Evolutionary conservation across 2,329 filamentous ascomycete genomes (phyloP), one percentile per base, ranked within the genome.

Genomic region (Aspergillus udagawae): DNA sequence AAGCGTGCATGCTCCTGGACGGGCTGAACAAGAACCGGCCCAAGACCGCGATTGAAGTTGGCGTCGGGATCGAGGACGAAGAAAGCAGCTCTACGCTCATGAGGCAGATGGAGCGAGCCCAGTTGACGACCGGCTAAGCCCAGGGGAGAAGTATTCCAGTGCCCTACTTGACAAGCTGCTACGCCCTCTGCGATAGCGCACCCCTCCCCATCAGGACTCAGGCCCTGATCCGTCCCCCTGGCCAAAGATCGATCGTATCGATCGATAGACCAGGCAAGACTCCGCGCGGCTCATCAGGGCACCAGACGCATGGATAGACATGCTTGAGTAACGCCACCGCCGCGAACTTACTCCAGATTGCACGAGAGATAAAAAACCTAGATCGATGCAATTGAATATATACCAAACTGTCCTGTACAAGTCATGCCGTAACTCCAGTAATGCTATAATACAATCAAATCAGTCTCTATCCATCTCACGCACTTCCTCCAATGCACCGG

Each of bases 1-100:
- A 99, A 75, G 94, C 94, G 0, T 99, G 94, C 72, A 88, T 87
- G 60, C 79, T 99, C 48, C 82, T 99, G 2, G 92, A 97, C 66
- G 91, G 89, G 0, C 74, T 99, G 50, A 99, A 99, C 71, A 97
- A 94, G 67, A 84, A 79, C 60, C 68, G 77, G 12, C 81, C 81
- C 32, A 77, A 74, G 64, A 78, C 74, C 7, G 66, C 72, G 7
- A 79, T 80, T 35, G 75, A 78, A 60, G 67, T 77, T 21, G 67
- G 67, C 27, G 66, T 78, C 35, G 71, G 70, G 0, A 72, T 78
- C 60, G 77, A 80, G 52, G 78, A 80, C 50, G 77, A 82, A 58
- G 80, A 82, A 58, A 76, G 78, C 56, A 81, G 79, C 63, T 78
- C 79, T 17, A 82, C 79, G 14, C 65, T 82, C 53, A 76, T 77